phyloP scores from a whole-genome alignment of 2,329 filamentous ascomycete genomes.

The Elsinoe ampelina region DNA sequence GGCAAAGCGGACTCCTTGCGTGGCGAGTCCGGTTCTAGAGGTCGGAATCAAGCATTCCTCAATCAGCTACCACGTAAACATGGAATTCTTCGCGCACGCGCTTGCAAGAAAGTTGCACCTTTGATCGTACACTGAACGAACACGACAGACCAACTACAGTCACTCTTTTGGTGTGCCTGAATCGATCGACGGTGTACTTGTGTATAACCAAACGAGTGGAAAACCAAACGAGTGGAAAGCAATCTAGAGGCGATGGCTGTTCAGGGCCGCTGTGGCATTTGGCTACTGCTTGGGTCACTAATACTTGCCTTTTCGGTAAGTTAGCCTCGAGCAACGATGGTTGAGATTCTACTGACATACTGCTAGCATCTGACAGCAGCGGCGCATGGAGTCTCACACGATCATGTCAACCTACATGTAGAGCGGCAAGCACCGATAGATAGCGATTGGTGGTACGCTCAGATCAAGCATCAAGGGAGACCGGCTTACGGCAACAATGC shows the following conservation, averaged over 20 bases:
- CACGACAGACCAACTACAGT: no score
- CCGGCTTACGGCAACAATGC: slow-evolving; percentile 30
- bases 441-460: slow-evolving; percentile 31
- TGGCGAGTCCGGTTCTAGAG: not conserved
- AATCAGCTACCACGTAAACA: not conserved
- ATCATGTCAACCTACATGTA: slow-evolving; percentile 12
- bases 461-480: slow-evolving; percentile 34
- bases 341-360: not conserved
- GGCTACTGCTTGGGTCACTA: not conserved
- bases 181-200: not conserved
- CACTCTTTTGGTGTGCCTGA: not conserved
- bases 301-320: not conserved
- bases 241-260: no score
- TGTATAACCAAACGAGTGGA: no score
- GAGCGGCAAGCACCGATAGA: slow-evolving; percentile 11
- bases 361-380: not conserved
- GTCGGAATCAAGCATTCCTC: slow-evolving; percentile 4
- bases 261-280: no score
- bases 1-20: not conserved
- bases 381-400: not conserved
- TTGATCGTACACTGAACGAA: not conserved
- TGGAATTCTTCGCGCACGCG: not conserved
- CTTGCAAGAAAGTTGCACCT: not conserved
- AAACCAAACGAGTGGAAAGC: no score
- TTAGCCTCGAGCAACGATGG: not conserved